A percentile compares a stretch with the other conserved stretches of the same genome.
Evolutionary conservation across 78 protist genomes (phyloP).

Genomic region (Isochrysis galbana): DNA sequence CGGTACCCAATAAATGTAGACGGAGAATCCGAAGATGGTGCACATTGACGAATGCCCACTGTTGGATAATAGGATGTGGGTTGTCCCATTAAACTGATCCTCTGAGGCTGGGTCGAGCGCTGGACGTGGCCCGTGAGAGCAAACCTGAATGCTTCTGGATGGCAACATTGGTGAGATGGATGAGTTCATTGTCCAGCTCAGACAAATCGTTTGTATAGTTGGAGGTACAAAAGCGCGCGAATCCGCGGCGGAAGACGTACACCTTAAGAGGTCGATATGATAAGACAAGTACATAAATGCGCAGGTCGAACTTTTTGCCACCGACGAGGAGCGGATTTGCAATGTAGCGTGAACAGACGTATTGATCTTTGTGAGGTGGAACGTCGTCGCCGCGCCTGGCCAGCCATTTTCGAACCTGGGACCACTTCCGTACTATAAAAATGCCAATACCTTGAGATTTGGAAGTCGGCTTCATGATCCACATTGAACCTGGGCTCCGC

Average conservation of each 20-base stretch:
- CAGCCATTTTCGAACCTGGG: constrained; percentile 41
- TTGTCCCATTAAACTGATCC: too few species aligned
- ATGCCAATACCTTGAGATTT: constrained; percentile 76
- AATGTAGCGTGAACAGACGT: constrained; percentile 50
- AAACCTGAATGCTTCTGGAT: constrained; percentile 69
- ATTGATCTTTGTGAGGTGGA: background rate
- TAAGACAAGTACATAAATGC: constrained; percentile 75
- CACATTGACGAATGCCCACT: too few species aligned
- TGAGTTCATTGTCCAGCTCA: constrained; percentile 41
- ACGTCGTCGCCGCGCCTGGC: background rate
- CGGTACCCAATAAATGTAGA: too few species aligned
- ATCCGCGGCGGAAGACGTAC: constrained; percentile 43
- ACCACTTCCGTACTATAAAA: constrained; percentile 55
- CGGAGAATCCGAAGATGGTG: too few species aligned
- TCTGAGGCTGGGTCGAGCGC: too few species aligned
- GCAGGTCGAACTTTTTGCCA: constrained; percentile 82
- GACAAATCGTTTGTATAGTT: constrained; percentile 45
- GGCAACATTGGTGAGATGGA: constrained; percentile 86
- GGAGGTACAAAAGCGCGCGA: constrained; percentile 65
- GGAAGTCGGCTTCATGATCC: constrained; percentile 74
- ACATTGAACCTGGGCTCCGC: background rate
- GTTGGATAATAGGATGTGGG: too few species aligned
- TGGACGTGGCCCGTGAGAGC: background rate
- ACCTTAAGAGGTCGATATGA: constrained; percentile 26
- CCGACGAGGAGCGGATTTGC: constrained; percentile 72